A percentile compares a stretch with the other conserved stretches of the same genome.
These are phyloP conservation scores for Cyberlindnera lachancei DNA, from an alignment of 805 yeast species.

Conservation along the genomic window DNA sequence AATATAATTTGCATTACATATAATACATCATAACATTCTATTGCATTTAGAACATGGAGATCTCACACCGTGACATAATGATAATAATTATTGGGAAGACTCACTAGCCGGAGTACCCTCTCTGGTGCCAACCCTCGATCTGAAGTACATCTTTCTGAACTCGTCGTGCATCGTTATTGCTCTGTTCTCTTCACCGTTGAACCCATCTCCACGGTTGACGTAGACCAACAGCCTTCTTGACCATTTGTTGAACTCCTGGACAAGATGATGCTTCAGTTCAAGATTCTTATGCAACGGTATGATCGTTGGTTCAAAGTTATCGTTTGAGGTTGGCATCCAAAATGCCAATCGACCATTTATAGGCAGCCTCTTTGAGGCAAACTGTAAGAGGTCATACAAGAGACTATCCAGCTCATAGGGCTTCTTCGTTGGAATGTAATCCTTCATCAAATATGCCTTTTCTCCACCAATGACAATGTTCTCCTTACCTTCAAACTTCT, in stretches of 20 bases:
- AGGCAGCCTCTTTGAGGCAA: constrained; percentile 65
- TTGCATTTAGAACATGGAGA: too few species aligned
- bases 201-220: constrained; percentile 52
- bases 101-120: too few species aligned
- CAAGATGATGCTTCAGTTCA: constrained; percentile 64
- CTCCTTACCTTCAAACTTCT: constrained; percentile 66
- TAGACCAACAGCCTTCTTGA: constrained; percentile 80
- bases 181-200: constrained; percentile 40
- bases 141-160: constrained; percentile 23
- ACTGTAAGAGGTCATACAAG: constrained; percentile 68
- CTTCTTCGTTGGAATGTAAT: constrained; percentile 88
- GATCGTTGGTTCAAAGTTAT: constrained; percentile 57
- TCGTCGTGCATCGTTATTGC: constrained; percentile 22
- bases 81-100: too few species aligned
- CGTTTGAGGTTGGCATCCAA: constrained; percentile 98
- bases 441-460: constrained; percentile 67
- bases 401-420: constrained; percentile 76
- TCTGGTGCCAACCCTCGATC: too few species aligned
- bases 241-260: constrained; percentile 91
- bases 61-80: not conserved
- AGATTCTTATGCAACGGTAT: constrained; percentile 76
- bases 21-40: too few species aligned
- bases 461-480: constrained; percentile 69
- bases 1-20: not conserved
- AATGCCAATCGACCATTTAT: constrained; percentile 77